Percentiles rank a stretch among this genome's conserved stretches.
Evolutionary conservation across 176 grass and related monocot species (phyloP).

Genomic region (Oryza meridionalis): DNA sequence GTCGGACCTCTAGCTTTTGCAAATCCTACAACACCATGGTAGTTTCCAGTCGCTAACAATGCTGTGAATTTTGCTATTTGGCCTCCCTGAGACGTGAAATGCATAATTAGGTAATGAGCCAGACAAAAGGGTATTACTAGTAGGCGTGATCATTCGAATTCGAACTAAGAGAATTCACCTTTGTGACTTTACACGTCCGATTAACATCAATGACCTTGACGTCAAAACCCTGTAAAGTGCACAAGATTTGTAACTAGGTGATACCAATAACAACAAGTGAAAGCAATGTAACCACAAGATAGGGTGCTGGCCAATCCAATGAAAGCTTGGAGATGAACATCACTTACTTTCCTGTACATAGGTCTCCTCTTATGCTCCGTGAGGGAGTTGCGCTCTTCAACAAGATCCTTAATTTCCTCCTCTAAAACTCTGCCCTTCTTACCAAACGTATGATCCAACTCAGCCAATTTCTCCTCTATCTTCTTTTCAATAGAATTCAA

Average conservation of each 20-base stretch:
- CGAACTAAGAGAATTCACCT: constrained; percentile 54
- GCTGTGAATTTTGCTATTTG: constrained; percentile 83
- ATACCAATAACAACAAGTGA: neutral
- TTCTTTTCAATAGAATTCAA: constrained; percentile 81
- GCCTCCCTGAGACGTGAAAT: constrained; percentile 63
- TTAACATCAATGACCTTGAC: constrained; percentile 95
- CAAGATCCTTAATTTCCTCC: constrained; percentile 76
- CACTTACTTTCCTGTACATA: constrained; percentile 86
- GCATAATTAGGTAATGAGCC: constrained; percentile 19
- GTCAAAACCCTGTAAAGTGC: constrained; percentile 77
- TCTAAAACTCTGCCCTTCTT: constrained; percentile 89
- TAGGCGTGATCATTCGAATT: neutral
- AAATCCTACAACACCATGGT: constrained; percentile 94
- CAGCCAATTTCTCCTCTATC: constrained; percentile 67
- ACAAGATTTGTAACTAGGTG: neutral
- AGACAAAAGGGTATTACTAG: neutral
- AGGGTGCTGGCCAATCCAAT: neutral
- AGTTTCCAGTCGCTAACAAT: constrained; percentile 89
- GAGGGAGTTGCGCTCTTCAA: constrained; percentile 81
- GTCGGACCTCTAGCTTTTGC: constrained; percentile 85
- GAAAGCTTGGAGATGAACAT: constrained; percentile 1
- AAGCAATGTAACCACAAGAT: constrained; percentile 1
- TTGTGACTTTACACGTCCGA: constrained; percentile 95
- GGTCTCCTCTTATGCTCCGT: constrained; percentile 76
- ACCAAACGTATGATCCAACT: constrained; percentile 87